Conservation (phyloP, 768 basidiomycete species). For the Wakefieldia striispora region DNA sequence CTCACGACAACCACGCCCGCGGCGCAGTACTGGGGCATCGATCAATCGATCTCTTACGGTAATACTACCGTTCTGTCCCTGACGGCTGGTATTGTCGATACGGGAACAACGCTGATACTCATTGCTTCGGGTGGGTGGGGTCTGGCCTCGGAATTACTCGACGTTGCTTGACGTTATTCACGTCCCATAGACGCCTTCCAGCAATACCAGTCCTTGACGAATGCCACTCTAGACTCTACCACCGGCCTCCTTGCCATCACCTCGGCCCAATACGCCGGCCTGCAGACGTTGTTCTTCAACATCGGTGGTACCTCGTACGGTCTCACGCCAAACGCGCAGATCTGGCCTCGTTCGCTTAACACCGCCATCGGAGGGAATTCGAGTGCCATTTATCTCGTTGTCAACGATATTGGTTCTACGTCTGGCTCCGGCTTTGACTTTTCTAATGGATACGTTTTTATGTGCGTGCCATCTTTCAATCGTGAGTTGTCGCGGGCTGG, state of each 20-base stretch:
- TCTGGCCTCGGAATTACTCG: too few species aligned
- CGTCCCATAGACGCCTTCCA: conserved; percentile 24
- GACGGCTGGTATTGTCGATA: conserved; percentile 34
- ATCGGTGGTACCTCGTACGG: conserved; percentile 18
- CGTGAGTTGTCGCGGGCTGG: neutral
- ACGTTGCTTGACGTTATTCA: neutral
- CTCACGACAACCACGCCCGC: conserved; percentile 25
- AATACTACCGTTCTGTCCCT: conserved; percentile 15
- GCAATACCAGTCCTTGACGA: conserved; percentile 22
- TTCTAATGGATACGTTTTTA: conserved; percentile 10
- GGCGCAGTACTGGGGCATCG: conserved; percentile 30
- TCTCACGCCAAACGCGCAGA: conserved; percentile 26
- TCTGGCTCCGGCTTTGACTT: conserved; percentile 18
- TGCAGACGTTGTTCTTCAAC: conserved; percentile 26
- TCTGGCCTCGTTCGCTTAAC: conserved; percentile 31
- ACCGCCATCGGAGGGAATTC: conserved; percentile 21
- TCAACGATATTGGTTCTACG: conserved; percentile 11
- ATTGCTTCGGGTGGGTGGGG: conserved; percentile 18
- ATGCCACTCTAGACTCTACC: conserved; percentile 19
- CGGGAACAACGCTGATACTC: conserved; percentile 29
- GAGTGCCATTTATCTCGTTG: conserved; percentile 22
- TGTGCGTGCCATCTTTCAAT: neutral
- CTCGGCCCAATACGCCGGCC: conserved; percentile 17
- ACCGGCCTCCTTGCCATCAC: conserved; percentile 29
- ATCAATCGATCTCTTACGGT: conserved; percentile 32